These are phyloP conservation scores for Triticum monococcum DNA, from an alignment of 176 grass and related monocot species.

Conservation along the genomic window DNA sequence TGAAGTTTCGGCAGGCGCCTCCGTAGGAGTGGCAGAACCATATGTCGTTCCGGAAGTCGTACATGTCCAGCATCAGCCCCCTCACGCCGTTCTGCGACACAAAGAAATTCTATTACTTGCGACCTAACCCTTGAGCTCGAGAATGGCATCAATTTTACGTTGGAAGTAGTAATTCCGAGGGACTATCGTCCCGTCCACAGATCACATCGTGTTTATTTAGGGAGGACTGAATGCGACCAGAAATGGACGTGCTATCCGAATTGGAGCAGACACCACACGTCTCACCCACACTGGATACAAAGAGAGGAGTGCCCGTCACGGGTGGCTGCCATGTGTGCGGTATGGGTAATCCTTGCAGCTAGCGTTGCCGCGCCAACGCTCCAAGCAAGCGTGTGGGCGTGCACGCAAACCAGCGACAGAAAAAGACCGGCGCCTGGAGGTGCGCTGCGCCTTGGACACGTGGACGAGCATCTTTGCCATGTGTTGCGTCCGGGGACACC, in stretches of 20 bases:
- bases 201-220: neutral
- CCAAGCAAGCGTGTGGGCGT: neutral
- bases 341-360: neutral
- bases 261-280: neutral
- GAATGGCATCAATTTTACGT: neutral
- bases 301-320: neutral
- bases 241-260: neutral
- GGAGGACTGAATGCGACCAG: no score
- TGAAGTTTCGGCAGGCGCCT: slow-evolving; percentile 85
- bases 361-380: neutral
- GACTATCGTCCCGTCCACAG: neutral
- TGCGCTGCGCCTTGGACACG: neutral
- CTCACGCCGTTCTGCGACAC: slow-evolving; percentile 72
- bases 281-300: neutral
- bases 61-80: slow-evolving; percentile 98
- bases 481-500: neutral
- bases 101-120: neutral
- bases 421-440: neutral
- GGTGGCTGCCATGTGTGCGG: neutral
- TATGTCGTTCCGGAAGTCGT: slow-evolving; percentile 74
- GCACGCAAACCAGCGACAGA: slow-evolving; percentile 26
- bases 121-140: neutral
- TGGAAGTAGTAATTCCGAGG: neutral
- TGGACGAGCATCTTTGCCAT: neutral
- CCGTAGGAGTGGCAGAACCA: slow-evolving; percentile 93